phyloP scores from a whole-genome alignment of 192 early-diverging fungal genomes.

The Backusella tuberculispora region DNA sequence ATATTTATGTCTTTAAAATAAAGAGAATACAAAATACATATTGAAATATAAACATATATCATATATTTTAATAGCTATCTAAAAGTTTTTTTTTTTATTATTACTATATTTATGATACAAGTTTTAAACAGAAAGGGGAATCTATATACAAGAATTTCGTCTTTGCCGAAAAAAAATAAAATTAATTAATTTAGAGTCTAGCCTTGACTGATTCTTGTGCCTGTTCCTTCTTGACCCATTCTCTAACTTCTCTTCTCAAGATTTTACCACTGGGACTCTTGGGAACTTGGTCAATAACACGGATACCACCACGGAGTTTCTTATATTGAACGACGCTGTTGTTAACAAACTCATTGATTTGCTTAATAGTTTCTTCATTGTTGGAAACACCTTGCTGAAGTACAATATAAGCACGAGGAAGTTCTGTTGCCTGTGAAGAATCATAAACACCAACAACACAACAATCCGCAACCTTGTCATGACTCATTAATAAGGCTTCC shows the following conservation, averaged over 20 bases:
- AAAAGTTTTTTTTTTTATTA: background rate
- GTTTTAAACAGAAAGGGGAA: background rate
- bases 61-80: background rate
- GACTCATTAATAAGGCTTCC: slow-evolving; percentile 59
- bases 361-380: slow-evolving; percentile 43
- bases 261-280: slow-evolving; percentile 88
- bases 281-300: slow-evolving; percentile 71
- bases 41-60: no score
- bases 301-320: slow-evolving; percentile 80
- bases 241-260: slow-evolving; percentile 72
- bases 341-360: slow-evolving; percentile 57
- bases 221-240: slow-evolving; percentile 33
- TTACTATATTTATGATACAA: background rate
- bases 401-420: slow-evolving; percentile 83
- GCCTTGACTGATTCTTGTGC: background rate
- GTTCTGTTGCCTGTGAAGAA: slow-evolving; percentile 69
- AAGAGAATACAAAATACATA: no score
- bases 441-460: slow-evolving; percentile 74
- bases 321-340: slow-evolving; percentile 73
- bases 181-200: background rate
- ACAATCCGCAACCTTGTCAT: slow-evolving; percentile 60
- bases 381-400: slow-evolving; percentile 48
- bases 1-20: no score
- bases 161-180: background rate
- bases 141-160: slow-evolving; percentile 6